Conservation (phyloP, 2,329 filamentous ascomycete species). For the Trichoderma guizhouense region DNA sequence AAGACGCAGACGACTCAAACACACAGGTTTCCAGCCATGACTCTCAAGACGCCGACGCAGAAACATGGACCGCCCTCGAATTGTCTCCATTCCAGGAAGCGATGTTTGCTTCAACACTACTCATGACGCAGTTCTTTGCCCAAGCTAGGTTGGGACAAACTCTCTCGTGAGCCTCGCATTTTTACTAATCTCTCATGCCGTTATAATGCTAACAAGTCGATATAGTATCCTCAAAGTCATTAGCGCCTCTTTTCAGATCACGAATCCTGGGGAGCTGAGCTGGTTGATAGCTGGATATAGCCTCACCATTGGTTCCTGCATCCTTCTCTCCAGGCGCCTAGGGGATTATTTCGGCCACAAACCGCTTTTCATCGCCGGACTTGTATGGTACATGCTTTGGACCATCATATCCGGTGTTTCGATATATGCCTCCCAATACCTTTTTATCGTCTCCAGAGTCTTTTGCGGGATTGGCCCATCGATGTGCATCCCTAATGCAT, state of each 20-base stretch:
- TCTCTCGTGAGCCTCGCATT: too few relatives aligned
- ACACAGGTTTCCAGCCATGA: too few relatives aligned
- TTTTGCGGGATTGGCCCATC: conserved; percentile 62
- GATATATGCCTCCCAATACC: conserved; percentile 37
- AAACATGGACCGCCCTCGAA: too few relatives aligned
- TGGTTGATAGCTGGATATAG: conserved; percentile 59
- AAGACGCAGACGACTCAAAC: too few relatives aligned
- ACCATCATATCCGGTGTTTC: conserved; percentile 45
- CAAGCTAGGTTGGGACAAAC: too few relatives aligned
- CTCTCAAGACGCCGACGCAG: too few relatives aligned
- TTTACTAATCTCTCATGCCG: too few relatives aligned
- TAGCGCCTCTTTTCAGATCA: neutral
- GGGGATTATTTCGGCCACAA: conserved; percentile 55
- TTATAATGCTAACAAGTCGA: too few relatives aligned
- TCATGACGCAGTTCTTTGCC: too few relatives aligned
- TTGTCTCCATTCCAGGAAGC: too few relatives aligned
- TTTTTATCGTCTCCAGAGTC: conserved; percentile 51
- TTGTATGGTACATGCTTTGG: conserved; percentile 54
- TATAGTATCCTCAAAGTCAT: too few relatives aligned
- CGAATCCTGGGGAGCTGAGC: conserved; percentile 34
- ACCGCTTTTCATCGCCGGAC: conserved; percentile 50
- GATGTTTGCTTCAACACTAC: too few relatives aligned
- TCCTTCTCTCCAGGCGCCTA: conserved; percentile 54
- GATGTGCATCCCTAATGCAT: conserved; percentile 59
- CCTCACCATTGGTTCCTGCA: conserved; percentile 54